These are phyloP conservation scores for Syzygium jambos DNA, from an alignment of 345 rosid genomes.

Conservation along the genomic window DNA sequence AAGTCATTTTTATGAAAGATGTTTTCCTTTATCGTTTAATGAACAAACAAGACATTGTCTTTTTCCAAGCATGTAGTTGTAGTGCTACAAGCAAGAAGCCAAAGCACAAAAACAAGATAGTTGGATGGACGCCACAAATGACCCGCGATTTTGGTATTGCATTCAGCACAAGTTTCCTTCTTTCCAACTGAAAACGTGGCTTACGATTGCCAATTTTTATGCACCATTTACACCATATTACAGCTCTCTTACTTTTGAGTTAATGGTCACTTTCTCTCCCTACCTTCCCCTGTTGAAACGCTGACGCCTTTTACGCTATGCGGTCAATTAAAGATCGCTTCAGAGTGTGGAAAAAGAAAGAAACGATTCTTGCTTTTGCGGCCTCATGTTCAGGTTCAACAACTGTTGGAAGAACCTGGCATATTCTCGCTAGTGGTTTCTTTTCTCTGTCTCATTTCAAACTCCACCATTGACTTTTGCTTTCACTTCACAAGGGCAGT, in stretches of 20 bases:
- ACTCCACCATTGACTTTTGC: neutral
- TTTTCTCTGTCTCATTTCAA: neutral
- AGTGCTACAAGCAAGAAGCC: neutral
- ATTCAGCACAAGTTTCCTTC: neutral
- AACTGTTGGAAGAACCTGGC: neutral
- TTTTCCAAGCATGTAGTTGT: neutral
- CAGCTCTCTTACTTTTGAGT: neutral
- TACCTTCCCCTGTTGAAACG: neutral
- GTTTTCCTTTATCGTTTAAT: neutral
- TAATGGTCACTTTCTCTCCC: neutral
- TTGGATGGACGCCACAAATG: neutral
- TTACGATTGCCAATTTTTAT: constrained; percentile 2
- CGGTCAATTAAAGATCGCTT: neutral
- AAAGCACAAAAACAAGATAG: neutral
- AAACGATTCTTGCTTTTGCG: neutral
- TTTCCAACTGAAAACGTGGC: constrained; percentile 28
- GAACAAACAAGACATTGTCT: neutral
- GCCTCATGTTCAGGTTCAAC: neutral
- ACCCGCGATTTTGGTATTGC: neutral
- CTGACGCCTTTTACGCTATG: neutral
- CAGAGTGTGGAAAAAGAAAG: neutral
- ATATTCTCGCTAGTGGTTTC: neutral
- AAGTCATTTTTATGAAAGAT: neutral
- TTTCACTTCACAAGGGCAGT: neutral
- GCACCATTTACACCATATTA: neutral